Conservation (phyloP, 805 yeast genomes). For the Kodamaea lidongshanica region DNA sequence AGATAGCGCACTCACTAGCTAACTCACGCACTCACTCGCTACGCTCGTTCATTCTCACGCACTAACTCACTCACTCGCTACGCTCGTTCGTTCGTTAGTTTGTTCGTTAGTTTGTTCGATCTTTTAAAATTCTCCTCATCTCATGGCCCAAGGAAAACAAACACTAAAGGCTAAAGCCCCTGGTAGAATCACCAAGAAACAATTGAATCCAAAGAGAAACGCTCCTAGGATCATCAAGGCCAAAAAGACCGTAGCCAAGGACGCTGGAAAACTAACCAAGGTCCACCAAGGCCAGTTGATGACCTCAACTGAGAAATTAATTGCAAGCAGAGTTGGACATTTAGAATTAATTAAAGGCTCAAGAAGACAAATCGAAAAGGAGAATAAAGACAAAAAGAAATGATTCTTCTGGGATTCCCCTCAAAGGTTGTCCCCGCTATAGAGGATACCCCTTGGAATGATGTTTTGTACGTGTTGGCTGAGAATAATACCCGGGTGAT, state of each 20-base stretch:
- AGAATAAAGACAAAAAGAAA: conserved; percentile 34
- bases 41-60: too few species aligned
- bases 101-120: too few species aligned
- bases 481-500: conserved; percentile 4
- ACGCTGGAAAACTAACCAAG: conserved; percentile 50
- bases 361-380: conserved; percentile 72
- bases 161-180: conserved; percentile 48
- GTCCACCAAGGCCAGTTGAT: conserved; percentile 49
- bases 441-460: background rate
- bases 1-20: too few species aligned
- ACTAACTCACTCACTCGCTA: too few species aligned
- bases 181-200: conserved; percentile 59
- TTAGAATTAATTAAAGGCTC: conserved; percentile 87
- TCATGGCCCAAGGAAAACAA: conserved; percentile 78
- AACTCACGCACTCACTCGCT: too few species aligned
- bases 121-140: too few species aligned
- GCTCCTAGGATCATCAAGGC: conserved; percentile 65
- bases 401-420: conserved; percentile 5
- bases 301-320: conserved; percentile 71
- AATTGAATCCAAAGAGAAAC: conserved; percentile 63
- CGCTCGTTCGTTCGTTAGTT: too few species aligned
- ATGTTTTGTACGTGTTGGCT: conserved; percentile 1
- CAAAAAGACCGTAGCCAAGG: conserved; percentile 46
- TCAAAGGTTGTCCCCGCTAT: conserved; percentile 2
- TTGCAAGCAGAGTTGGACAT: conserved; percentile 90